Percentiles rank a stretch among this genome's conserved stretches.
These are phyloP conservation scores for Helichrysum umbraculigerum DNA, from an alignment of 129 eudicot genomes.

Conservation along the genomic window DNA sequence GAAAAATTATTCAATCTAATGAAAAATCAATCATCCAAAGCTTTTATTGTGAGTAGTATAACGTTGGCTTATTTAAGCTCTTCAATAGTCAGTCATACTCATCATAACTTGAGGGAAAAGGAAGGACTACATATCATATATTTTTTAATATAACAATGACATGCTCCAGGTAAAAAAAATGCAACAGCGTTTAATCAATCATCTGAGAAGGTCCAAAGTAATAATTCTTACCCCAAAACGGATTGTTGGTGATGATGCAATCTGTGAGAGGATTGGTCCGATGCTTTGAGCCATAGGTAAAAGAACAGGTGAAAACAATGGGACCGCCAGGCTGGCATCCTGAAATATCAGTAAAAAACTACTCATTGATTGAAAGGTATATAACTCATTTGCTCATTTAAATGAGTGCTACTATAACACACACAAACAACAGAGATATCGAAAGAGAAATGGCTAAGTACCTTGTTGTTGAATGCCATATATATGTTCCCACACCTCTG, in stretches of 20 bases:
- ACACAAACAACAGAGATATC: neutral
- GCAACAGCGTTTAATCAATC: neutral
- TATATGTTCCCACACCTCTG: slow-evolving; percentile 78
- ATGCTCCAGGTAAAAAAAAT: neutral
- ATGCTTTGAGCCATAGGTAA: slow-evolving; percentile 82
- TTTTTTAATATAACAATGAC: neutral
- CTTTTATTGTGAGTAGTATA: neutral
- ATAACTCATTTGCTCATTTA: slow-evolving; percentile 16
- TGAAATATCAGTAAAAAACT: slow-evolving; percentile 39
- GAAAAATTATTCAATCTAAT: neutral
- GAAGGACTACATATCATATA: neutral
- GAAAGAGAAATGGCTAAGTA: slow-evolving; percentile 28
- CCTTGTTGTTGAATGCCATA: slow-evolving; percentile 95
- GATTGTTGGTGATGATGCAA: slow-evolving; percentile 77
- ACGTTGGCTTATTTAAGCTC: neutral
- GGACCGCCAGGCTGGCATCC: slow-evolving; percentile 90
- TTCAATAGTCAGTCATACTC: neutral
- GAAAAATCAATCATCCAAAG: neutral
- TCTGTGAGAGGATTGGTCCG: slow-evolving; percentile 76
- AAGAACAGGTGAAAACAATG: slow-evolving; percentile 85
- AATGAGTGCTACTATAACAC: slow-evolving; percentile 9
- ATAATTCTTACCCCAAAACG: slow-evolving; percentile 75
- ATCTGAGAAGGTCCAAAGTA: slow-evolving; percentile 12
- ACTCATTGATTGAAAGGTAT: neutral
- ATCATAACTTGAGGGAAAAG: neutral